A percentile compares a stretch with the other conserved stretches of the same genome.
Conservation (phyloP, 208 protist species). For the Leishmania mexicana region DNA sequence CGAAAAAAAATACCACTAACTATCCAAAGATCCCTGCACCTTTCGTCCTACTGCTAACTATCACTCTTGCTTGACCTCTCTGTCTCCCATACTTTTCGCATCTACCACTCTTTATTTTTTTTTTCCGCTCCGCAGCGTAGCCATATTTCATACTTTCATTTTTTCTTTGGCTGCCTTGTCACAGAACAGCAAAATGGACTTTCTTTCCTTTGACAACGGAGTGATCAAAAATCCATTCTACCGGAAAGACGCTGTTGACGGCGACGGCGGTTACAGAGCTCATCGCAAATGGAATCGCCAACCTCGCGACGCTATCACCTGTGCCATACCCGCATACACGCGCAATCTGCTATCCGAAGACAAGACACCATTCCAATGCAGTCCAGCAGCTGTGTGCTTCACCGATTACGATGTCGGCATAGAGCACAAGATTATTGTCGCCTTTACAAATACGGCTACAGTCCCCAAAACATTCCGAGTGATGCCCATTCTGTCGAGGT, state of each 20-base stretch:
- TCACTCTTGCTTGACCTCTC: neutral
- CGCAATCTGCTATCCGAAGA: constrained; percentile 18
- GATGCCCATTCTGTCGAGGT: constrained; percentile 66
- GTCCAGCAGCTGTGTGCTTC: constrained; percentile 65
- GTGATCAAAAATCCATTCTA: constrained; percentile 61
- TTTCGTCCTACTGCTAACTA: neutral
- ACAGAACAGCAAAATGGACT: constrained; percentile 36
- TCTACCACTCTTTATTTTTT: neutral
- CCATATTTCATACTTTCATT: neutral
- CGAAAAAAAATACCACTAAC: neutral
- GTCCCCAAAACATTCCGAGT: constrained; percentile 77
- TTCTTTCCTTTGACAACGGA: constrained; percentile 71
- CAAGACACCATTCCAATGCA: constrained; percentile 36
- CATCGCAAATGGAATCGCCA: constrained; percentile 23
- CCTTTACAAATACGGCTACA: constrained; percentile 80
- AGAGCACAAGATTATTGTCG: constrained; percentile 54
- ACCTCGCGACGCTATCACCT: constrained; percentile 7
- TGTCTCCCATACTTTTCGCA: neutral
- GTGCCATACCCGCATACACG: constrained; percentile 13
- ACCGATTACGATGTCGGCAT: constrained; percentile 82
- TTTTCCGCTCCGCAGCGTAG: neutral
- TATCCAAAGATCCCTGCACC: neutral
- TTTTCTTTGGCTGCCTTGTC: neutral
- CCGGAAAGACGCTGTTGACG: constrained; percentile 26
- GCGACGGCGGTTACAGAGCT: neutral